These are phyloP conservation scores for Apophysomyces sp. DNA, from an alignment of 371 early-diverging fungal genomes.

Conservation along the genomic window DNA sequence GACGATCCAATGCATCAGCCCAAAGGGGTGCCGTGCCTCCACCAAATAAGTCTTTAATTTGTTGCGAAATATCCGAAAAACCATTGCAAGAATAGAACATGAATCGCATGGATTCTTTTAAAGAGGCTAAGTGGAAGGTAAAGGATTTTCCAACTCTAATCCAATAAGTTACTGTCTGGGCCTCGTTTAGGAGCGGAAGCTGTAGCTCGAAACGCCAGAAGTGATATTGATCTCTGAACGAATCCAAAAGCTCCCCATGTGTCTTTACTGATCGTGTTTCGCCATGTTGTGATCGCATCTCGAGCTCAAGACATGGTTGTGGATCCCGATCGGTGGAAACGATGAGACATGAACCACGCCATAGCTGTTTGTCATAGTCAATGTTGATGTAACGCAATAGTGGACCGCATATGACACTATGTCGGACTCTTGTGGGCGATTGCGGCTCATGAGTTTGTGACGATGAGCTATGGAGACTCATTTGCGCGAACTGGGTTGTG, in stretches of 20 bases:
- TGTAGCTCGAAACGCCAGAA: constrained; percentile 37
- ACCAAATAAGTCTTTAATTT: constrained; percentile 56
- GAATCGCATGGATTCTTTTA: constrained; percentile 28
- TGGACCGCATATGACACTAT: constrained; percentile 30
- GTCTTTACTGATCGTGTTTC: background rate
- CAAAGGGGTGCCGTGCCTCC: constrained; percentile 63
- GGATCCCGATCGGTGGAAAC: constrained; percentile 25
- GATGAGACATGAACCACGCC: constrained; percentile 35
- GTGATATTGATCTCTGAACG: constrained; percentile 24
- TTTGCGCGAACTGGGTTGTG: too few species aligned
- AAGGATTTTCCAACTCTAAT: background rate
- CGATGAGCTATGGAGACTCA: too few species aligned
- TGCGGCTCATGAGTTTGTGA: too few species aligned
- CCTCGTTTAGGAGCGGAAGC: constrained; percentile 13
- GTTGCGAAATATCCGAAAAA: constrained; percentile 54
- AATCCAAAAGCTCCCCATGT: constrained; percentile 18
- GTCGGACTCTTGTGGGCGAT: too few species aligned
- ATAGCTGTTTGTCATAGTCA: constrained; percentile 25
- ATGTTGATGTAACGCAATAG: constrained; percentile 31
- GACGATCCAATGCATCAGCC: constrained; percentile 73
- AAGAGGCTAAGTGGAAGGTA: constrained; percentile 17
- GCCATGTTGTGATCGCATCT: background rate
- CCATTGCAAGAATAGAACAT: constrained; percentile 67
- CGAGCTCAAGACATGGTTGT: constrained; percentile 19
- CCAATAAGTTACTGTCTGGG: constrained; percentile 22